Percentiles rank a stretch among this genome's conserved stretches.
Evolutionary conservation across 306 rosid species (phyloP).

Genomic region (Begonia loranthoides): DNA sequence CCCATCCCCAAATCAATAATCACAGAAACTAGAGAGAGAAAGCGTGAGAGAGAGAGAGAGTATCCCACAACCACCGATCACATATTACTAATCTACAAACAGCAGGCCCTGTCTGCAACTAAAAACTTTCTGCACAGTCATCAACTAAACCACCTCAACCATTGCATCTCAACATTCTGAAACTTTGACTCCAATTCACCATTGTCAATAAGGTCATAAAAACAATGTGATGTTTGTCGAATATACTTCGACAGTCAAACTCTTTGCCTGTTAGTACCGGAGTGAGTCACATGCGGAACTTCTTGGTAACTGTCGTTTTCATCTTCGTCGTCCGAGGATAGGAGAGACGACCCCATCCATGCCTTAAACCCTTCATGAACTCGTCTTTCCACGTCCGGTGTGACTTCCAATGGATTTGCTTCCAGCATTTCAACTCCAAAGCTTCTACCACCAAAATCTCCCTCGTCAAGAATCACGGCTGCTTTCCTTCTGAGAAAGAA

Average conservation of each 20-base stretch:
- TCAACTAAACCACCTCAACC: too few species aligned
- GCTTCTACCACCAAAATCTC: conserved; percentile 46
- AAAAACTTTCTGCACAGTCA: too few species aligned
- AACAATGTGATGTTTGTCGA: too few species aligned
- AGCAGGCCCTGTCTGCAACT: too few species aligned
- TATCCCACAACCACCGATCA: too few species aligned
- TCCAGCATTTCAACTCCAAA: conserved; percentile 90
- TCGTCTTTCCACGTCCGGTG: conserved; percentile 83
- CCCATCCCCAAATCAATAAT: too few species aligned
- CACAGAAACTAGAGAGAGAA: too few species aligned
- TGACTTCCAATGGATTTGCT: conserved; percentile 52
- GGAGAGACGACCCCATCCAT: conserved; percentile 95
- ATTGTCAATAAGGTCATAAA: too few species aligned
- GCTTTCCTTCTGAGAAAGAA: conserved; percentile 69
- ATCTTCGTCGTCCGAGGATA: conserved; percentile 93
- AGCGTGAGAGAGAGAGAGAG: too few species aligned
- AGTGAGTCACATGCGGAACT: conserved; percentile 20
- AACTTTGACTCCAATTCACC: too few species aligned
- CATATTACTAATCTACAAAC: too few species aligned
- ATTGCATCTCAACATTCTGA: too few species aligned
- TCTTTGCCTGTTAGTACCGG: conserved; percentile 35
- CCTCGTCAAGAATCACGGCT: conserved; percentile 58
- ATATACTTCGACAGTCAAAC: conserved; percentile 10
- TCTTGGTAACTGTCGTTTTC: conserved; percentile 50
- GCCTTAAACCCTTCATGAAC: conserved; percentile 81